Evolutionary conservation across 2,329 filamentous ascomycete genomes (phyloP).

Genomic region (Colletotrichum sidae): DNA sequence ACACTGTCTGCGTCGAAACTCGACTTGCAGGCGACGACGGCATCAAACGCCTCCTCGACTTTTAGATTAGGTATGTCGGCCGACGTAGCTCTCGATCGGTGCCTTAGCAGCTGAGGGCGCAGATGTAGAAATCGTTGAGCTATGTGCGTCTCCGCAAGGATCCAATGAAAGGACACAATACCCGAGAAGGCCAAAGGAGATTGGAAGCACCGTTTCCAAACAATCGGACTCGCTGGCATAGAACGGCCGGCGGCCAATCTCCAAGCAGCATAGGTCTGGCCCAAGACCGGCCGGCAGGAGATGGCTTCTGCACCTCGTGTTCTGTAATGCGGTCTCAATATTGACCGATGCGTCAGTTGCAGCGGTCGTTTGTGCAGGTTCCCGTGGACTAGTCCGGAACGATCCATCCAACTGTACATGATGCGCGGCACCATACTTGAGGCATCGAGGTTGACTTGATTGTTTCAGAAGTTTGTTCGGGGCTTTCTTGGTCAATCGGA

Average conservation of each 20-base stretch:
- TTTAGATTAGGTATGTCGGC: conserved; percentile 1
- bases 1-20: not conserved
- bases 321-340: conserved; percentile 46
- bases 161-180: conserved; percentile 31
- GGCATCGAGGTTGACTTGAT: conserved; percentile 29
- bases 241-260: conserved; percentile 11
- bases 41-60: conserved; percentile 1
- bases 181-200: conserved; percentile 29
- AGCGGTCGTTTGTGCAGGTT: conserved; percentile 52
- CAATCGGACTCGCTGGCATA: conserved; percentile 13
- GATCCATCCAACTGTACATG: conserved; percentile 36
- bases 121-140: conserved; percentile 26
- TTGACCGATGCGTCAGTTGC: conserved; percentile 39
- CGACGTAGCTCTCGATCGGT: not conserved
- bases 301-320: conserved; percentile 40
- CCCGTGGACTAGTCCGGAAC: conserved; percentile 49
- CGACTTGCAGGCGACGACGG: conserved; percentile 4
- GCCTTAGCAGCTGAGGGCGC: conserved; percentile 18
- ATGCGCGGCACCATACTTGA: conserved; percentile 31
- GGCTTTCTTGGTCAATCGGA: conserved; percentile 19
- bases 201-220: conserved; percentile 16
- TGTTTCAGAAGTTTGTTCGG: conserved; percentile 45
- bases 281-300: not conserved
- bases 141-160: conserved; percentile 21
- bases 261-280: conserved; percentile 1